These are phyloP conservation scores for Claviceps lovelessii DNA, from an alignment of 2,329 filamentous ascomycete species.

Conservation along the genomic window DNA sequence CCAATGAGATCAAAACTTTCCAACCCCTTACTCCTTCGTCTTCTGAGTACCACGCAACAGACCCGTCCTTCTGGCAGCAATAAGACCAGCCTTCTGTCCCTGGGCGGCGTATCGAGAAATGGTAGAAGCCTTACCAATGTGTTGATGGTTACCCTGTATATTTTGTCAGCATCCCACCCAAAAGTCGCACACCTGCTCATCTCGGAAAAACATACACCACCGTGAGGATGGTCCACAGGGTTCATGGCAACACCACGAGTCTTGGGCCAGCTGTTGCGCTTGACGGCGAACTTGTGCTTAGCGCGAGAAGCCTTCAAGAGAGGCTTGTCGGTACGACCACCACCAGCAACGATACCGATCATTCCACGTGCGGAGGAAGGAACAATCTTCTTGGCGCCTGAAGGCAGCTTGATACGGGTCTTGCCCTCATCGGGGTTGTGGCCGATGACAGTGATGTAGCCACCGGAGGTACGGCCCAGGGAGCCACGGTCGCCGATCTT, in stretches of 20 bases:
- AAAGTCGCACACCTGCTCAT: not conserved
- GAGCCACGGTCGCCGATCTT: conserved; percentile 94
- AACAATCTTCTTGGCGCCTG: conserved; percentile 97
- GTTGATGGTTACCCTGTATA: conserved; percentile 90
- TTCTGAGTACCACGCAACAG: conserved; percentile 99
- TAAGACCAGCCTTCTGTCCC: conserved; percentile 99
- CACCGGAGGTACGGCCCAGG: conserved; percentile 92
- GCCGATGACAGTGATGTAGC: conserved; percentile 97
- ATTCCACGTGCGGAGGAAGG: conserved; percentile 86
- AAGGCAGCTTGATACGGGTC: conserved; percentile 98
- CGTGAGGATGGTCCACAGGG: conserved; percentile 97
- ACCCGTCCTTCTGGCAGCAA: conserved; percentile 98
- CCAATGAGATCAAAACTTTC: conserved; percentile 42
- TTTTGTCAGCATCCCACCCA: conserved; percentile 27
- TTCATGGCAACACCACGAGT: conserved; percentile 99
- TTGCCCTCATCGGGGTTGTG: conserved; percentile 99
- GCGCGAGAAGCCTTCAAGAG: conserved; percentile 98
- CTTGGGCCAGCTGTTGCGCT: conserved; percentile 99
- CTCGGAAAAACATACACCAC: conserved; percentile 49
- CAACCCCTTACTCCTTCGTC: conserved; percentile 74
- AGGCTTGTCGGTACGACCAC: conserved; percentile 99
- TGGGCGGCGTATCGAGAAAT: conserved; percentile 95
- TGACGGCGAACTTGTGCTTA: conserved; percentile 99
- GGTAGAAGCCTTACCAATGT: conserved; percentile 99
- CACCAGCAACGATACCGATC: conserved; percentile 98